Base-by-base conservation (phyloP, 192 early-diverging fungal species). In the Rhizoclosmatium globosum region DNA sequence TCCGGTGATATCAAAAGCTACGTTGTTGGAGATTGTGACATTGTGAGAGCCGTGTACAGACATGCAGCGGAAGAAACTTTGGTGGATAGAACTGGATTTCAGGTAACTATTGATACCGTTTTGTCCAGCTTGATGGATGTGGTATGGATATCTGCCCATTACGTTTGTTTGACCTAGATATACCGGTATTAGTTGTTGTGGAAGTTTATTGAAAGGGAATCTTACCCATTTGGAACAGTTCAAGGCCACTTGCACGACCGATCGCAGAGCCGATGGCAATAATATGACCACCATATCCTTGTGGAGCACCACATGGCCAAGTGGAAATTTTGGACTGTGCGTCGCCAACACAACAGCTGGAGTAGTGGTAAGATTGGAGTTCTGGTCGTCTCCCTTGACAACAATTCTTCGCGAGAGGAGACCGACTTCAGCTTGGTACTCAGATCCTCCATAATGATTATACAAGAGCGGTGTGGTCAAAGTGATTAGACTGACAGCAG, bases 401-500 rank as follows among this genome's bases (percentile, higher is more conserved):
- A 68, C 43, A 43, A 81, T 23, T n/a, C 77, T 31, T 17, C 79
- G 74, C 1, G 64, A 71, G 2, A 81, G 67, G 3, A 81, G 79
- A 6, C 41, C 79, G 48, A 81, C 79, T 65, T 81, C 79, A 19
- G 79, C 79, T 58, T 81, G 79, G 43, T 81, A 81, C 59, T 81
- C 79, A 39, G 77, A 41, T 17, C 79, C 79, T 4, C 79, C 79
- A 61, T 81, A 81, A 64, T 81, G 79, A 19, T 41, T 75, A 47
- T 43, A 81, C 9, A n/a, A 11, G n/a, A 81, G 46, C n/a, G 79
- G 79, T n/a, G 59, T 23, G n/a, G 31, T 58, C 68, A 81, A 39
- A 11, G 47, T 45, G 38, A 81, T 80, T 15, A 77, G 45, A 9
- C 66, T 47, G 48, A 81, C 67, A 17, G 41, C 53, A 2, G 80